A percentile compares a stretch with the other conserved stretches of the same genome.
phyloP scores from a whole-genome alignment of 2,329 filamentous ascomycete species.

The Fusarium caatingaense region DNA sequence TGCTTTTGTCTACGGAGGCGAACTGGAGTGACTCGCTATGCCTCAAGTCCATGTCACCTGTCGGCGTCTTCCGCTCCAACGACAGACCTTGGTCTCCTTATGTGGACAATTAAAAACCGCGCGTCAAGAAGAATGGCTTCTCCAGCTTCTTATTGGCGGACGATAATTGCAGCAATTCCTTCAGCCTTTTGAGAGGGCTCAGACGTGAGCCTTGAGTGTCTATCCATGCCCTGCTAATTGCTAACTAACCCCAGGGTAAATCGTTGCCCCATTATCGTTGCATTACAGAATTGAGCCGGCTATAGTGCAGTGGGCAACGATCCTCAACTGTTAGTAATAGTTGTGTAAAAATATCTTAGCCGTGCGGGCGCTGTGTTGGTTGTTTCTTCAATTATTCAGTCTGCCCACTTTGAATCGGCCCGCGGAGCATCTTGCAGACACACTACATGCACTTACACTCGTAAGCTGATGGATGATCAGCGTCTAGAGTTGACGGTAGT shows the following conservation, averaged over 20 bases:
- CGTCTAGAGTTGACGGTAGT: constrained; percentile 35
- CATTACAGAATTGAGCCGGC: constrained; percentile 16
- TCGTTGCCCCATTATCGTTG: constrained; percentile 27
- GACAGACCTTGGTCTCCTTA: constrained; percentile 2
- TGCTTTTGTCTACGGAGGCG: constrained; percentile 1
- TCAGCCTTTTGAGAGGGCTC: constrained; percentile 19
- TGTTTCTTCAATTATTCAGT: neutral
- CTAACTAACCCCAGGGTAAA: constrained; percentile 25
- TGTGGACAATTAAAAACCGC: constrained; percentile 23
- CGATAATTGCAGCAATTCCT: neutral
- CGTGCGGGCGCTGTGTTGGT: constrained; percentile 18
- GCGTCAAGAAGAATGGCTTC: neutral
- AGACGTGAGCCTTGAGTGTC: constrained; percentile 29
- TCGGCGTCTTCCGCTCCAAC: constrained; percentile 14
- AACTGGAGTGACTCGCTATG: constrained; percentile 20
- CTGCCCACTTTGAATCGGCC: constrained; percentile 40
- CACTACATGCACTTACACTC: neutral
- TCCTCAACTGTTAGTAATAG: constrained; percentile 29
- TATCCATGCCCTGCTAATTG: constrained; percentile 5
- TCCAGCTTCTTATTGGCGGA: constrained; percentile 24
- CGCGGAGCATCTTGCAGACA: constrained; percentile 37
- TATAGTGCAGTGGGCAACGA: constrained; percentile 15
- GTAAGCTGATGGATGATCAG: constrained; percentile 21
- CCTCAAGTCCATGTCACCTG: constrained; percentile 4
- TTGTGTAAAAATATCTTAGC: constrained; percentile 16